Percentiles rank a stretch among this genome's conserved stretches.
Conservation (phyloP, 768 basidiomycete species). For the Boletus patriciae region DNA sequence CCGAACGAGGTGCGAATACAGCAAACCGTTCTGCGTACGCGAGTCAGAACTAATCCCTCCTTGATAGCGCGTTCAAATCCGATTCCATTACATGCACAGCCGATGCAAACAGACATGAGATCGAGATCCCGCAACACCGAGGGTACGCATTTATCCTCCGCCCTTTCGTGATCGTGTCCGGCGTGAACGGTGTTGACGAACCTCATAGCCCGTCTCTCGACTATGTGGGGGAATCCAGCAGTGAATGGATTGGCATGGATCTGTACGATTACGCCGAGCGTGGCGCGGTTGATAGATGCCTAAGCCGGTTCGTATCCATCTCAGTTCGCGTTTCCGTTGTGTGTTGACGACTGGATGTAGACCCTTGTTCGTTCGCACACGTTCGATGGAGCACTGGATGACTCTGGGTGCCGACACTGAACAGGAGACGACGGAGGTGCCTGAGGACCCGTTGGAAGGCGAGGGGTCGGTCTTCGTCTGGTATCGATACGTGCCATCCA, state of each 20-base stretch:
- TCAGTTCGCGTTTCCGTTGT: too few relatives aligned
- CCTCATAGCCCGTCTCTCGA: conserved; percentile 7
- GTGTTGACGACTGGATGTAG: neutral
- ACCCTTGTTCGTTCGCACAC: neutral
- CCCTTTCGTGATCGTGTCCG: neutral
- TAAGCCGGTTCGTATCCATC: conserved; percentile 9
- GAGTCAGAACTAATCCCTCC: neutral
- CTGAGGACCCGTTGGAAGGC: neutral
- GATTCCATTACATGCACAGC: neutral
- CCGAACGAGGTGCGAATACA: neutral
- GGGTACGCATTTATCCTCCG: neutral
- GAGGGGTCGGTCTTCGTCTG: neutral
- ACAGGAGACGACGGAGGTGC: neutral
- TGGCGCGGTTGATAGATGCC: neutral
- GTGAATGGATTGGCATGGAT: neutral
- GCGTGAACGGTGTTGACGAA: neutral
- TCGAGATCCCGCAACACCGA: neutral
- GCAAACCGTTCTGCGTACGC: neutral
- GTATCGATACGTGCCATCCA: neutral
- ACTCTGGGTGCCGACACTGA: neutral
- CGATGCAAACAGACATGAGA: neutral
- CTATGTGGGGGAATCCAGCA: neutral
- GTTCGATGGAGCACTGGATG: neutral
- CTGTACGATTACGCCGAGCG: conserved; percentile 7
- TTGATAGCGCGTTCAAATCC: neutral